Percentiles rank a stretch among this genome's conserved stretches.
Evolutionary conservation across 305 asterid species (phyloP).

Genomic region (Fraxinus sp.): DNA sequence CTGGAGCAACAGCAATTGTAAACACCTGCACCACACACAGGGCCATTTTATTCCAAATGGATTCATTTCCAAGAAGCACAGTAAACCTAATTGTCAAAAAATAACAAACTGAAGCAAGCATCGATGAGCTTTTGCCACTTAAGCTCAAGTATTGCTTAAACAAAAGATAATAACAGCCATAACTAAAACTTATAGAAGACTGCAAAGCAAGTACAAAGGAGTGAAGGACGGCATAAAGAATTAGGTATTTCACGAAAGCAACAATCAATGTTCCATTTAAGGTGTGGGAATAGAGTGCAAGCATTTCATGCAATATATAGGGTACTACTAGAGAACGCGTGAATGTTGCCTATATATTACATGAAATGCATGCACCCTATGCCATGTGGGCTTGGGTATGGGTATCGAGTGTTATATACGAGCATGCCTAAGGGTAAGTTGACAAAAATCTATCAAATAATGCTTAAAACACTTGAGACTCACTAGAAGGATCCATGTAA

Average conservation of each 20-base stretch:
- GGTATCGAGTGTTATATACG: background rate
- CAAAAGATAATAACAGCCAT: background rate
- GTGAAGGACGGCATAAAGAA: background rate
- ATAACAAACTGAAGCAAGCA: background rate
- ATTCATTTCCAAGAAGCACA: background rate
- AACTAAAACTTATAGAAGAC: background rate
- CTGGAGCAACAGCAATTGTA: constrained; percentile 83
- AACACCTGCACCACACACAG: constrained; percentile 59
- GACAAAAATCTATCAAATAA: background rate
- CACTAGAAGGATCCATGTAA: background rate
- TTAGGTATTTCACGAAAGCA: background rate
- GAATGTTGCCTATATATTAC: background rate
- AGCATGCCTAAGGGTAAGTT: background rate
- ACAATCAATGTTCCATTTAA: background rate
- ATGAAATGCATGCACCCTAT: background rate
- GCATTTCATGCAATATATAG: background rate
- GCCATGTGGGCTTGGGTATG: background rate
- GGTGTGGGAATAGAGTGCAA: background rate
- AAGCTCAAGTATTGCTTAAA: background rate
- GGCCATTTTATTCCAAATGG: constrained; percentile 15
- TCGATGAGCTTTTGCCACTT: background rate
- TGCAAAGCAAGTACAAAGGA: background rate
- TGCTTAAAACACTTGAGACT: background rate
- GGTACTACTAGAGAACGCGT: background rate
- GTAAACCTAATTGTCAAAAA: background rate